Percentiles rank a stretch among this genome's conserved stretches.
Evolutionary conservation across 345 rosid species (phyloP).

Genomic region (Pistacia integerrima): DNA sequence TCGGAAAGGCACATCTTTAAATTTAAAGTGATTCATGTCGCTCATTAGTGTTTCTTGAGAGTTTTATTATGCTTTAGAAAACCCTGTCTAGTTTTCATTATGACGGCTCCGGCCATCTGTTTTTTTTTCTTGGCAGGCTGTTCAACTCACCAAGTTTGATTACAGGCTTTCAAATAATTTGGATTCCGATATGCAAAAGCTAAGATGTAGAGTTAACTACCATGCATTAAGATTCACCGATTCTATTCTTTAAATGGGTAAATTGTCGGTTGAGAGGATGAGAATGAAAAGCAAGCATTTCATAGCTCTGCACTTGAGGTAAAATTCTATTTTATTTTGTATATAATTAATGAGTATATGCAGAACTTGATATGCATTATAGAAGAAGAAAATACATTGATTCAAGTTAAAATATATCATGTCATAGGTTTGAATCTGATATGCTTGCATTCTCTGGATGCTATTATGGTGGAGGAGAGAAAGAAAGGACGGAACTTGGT

Average conservation of each 20-base stretch:
- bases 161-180: conserved; percentile 80
- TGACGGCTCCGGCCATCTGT: conserved; percentile 12
- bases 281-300: conserved; percentile 62
- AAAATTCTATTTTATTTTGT: neutral
- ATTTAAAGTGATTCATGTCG: too few relatives aligned
- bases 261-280: conserved; percentile 69
- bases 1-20: too few relatives aligned
- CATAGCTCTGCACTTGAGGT: conserved; percentile 93
- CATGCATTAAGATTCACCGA: conserved; percentile 77
- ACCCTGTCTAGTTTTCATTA: neutral
- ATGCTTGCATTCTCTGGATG: conserved; percentile 99
- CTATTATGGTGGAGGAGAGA: conserved; percentile 86
- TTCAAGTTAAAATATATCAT: conserved; percentile 11
- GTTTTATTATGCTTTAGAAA: too few relatives aligned
- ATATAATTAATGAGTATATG: neutral
- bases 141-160: conserved; percentile 91
- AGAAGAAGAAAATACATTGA: neutral
- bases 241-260: conserved; percentile 66
- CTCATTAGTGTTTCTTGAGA: too few relatives aligned
- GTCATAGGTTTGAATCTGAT: conserved; percentile 88
- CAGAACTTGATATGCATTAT: neutral
- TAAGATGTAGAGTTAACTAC: conserved; percentile 92
- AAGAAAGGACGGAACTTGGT: conserved; percentile 75
- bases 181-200: conserved; percentile 73
- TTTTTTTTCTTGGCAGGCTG: conserved; percentile 51